Evolutionary conservation across 306 rosid species (phyloP).

Genomic region (Cucumis sativus): DNA sequence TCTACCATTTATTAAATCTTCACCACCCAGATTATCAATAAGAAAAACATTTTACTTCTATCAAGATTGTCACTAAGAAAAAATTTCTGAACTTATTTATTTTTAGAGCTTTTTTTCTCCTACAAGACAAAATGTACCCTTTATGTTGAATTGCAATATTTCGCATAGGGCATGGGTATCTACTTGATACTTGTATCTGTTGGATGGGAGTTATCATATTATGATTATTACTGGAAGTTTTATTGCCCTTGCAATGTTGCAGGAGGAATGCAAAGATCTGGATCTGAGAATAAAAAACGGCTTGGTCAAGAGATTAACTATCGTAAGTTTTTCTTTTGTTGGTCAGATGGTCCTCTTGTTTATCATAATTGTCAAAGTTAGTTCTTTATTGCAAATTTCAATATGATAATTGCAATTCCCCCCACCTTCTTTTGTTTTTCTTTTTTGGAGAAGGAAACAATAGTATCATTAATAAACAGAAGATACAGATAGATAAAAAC

Average conservation of each 20-base stretch:
- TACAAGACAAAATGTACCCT: not conserved
- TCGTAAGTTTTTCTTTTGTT: conserved; percentile 35
- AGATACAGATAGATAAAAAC: not conserved
- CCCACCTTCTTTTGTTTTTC: not conserved
- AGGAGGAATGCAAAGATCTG: conserved; percentile 83
- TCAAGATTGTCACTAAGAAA: not conserved
- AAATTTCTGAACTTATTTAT: not conserved
- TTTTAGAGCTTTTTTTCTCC: conserved; percentile 6
- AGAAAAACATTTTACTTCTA: not conserved
- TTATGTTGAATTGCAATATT: not conserved
- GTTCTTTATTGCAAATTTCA: not conserved
- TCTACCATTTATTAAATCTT: not conserved
- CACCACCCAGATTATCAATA: not conserved
- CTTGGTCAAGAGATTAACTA: conserved; percentile 38
- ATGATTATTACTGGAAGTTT: conserved; percentile 9
- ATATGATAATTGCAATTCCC: not conserved
- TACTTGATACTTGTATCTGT: not conserved
- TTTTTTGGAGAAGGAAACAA: not conserved
- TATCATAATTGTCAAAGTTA: not conserved
- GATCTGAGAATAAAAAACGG: conserved; percentile 50
- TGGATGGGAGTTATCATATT: conserved; percentile 7
- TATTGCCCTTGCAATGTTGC: conserved; percentile 16
- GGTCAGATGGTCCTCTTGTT: not conserved
- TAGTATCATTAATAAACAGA: not conserved
- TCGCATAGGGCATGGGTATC: not conserved